Evolutionary conservation across 2,329 filamentous ascomycete genomes (phyloP), one percentile per base, ranked within the genome.

Genomic region (Conoideocrella luteorostrata): DNA sequence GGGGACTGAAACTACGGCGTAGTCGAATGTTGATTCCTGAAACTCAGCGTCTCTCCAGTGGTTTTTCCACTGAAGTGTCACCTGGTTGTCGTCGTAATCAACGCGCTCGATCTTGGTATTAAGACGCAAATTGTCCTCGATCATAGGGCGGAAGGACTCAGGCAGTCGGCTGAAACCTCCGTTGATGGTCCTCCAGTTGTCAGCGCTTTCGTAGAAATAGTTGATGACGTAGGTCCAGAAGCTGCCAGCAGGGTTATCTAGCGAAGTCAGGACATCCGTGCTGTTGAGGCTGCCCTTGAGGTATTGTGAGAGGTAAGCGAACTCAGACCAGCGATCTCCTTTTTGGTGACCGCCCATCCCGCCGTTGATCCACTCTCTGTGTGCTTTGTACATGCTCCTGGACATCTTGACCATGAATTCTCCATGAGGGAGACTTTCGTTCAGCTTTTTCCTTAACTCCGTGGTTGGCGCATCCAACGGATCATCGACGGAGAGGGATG

Each of bases 291-390:
- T 66, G 10, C 69, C 68, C 10, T 72, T 70, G 7, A 84, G 66
- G 23, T 74, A 70, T 55, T 84, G 79, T n/a, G 72, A 70, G 42
- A 84, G 62, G 51, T 80, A 85, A 1, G 69, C 75, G 18, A 77
- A 76, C 52, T 84, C 81, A 7, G 79, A 83, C 71, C 77, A 86
- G 43, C 76, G 66, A 54, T 84, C 80, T 17, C 80, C 71, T 3
- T 75, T 34, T 20, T 41, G 76, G 4, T 64, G 52, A 6, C 66
- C 67, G n/a, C 53, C 56, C 1, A 67, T 52, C 1, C 67, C 67
- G 24, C 53, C 59, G 15, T 57, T 53, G 46, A 50, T 36, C 44
- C 33, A 70, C 21, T 68, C 61, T 15, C 56, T 55, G 51, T 72
- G 69, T 0, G 69, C 68, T 44, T 64, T 57, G 52, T 65, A 69